Base-by-base conservation (phyloP, 106 monocot species). In the Hemerocallis citrina region DNA sequence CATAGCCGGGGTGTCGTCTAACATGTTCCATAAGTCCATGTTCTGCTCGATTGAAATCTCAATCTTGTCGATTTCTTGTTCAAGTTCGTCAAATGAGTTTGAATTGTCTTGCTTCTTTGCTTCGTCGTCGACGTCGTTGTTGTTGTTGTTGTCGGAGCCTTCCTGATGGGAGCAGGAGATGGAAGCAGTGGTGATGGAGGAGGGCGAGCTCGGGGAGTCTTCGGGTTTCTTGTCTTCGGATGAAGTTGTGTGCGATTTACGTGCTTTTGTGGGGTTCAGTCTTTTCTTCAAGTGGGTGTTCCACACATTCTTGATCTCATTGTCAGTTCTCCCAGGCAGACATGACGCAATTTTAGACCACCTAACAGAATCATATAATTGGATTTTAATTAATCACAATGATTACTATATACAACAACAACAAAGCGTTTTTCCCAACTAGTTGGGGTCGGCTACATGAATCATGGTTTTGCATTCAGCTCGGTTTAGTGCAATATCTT, bases 271-370 rank as follows among this genome's bases (percentile, higher is more conserved):
- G 8, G 46, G 20, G 21, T 20, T 5, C 3, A 82, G 17, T 23
- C 73, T 66, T 66, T 90, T 90, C 81, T 90, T 90, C 62, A 90
- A 64, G 56, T 90, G 81, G 0, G 89, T 90, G 68, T 90, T 90
- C 89, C 89, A 90, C 17, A 90, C 75, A 28, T 90, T 90, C 68
- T 90, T 90, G 67, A 90, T 90, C 75, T 90, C 89, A 42, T 90
- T 90, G 49, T 90, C 89, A 4, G 89, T 90, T 71, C 89, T 75
- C 27, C 89, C 85, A 0, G 89, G 85, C 15, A 90, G 62, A 45
- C 36, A 46, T 4, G 89, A 66, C 0, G 89, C 89, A 15, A 90
- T 90, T 45, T 76, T 85, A 1, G 89, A 79, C 89, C 89, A 90
- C 57, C 89, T 90, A n/a, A n/a, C n/a, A n/a, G n/a, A n/a, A n/a